phyloP scores from a whole-genome alignment of 2,329 filamentous ascomycete genomes.

The Aspergillus sergii region DNA sequence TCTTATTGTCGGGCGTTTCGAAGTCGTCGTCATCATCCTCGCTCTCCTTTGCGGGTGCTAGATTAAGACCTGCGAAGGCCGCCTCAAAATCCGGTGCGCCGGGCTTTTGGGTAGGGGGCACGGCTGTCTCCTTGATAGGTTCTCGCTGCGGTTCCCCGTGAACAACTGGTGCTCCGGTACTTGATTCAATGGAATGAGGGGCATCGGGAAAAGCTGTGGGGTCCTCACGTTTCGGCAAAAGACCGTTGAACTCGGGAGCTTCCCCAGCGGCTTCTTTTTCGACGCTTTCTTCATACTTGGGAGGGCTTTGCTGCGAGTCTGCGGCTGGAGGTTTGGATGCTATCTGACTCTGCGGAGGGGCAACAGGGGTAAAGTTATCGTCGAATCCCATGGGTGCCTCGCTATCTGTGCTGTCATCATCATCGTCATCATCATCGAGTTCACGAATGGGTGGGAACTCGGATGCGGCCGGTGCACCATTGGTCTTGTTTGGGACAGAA shows the following conservation, averaged over 20 bases:
- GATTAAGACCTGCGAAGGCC: conserved; percentile 47
- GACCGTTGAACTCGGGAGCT: conserved; percentile 42
- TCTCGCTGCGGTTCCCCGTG: conserved; percentile 36
- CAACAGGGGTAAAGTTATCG: conserved; percentile 80
- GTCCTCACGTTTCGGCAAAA: conserved; percentile 43
- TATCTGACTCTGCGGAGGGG: conserved; percentile 37
- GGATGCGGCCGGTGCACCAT: conserved; percentile 42
- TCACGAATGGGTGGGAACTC: conserved; percentile 96
- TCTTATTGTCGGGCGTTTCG: conserved; percentile 35
- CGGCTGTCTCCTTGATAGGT: conserved; percentile 15
- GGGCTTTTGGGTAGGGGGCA: conserved; percentile 31
- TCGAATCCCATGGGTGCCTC: conserved; percentile 74
- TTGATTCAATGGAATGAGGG: conserved; percentile 42
- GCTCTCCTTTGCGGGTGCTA: conserved; percentile 48
- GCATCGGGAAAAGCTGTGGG: conserved; percentile 43
- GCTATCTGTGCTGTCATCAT: conserved; percentile 69
- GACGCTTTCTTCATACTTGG: conserved; percentile 37
- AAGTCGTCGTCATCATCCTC: conserved; percentile 62
- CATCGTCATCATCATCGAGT: conserved; percentile 77
- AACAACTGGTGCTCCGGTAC: conserved; percentile 40
- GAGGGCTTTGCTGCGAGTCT: conserved; percentile 60
- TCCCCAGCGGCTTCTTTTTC: conserved; percentile 31
- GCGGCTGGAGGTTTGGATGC: conserved; percentile 50
- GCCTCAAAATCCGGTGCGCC: conserved; percentile 49
- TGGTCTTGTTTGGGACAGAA: conserved; percentile 46